phyloP scores from a whole-genome alignment of 257 asterid species.

The Solanum chiquidenum region DNA sequence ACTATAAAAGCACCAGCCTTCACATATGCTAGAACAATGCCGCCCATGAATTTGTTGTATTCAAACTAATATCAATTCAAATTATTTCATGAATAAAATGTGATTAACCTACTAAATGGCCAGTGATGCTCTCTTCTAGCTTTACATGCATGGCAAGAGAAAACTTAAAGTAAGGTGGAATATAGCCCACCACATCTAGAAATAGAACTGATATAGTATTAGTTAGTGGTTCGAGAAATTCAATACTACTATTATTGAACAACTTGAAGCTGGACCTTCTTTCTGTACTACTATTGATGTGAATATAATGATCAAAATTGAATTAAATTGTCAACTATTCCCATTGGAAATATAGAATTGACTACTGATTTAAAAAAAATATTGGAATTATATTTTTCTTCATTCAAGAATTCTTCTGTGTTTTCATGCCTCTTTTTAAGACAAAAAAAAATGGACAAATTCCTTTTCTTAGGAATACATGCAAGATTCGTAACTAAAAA shows the following conservation, averaged over 20 bases:
- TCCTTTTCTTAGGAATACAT: not conserved
- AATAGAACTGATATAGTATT: not conserved
- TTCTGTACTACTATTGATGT: not conserved
- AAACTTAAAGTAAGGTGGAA: not conserved
- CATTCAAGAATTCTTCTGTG: not conserved
- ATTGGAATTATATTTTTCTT: not conserved
- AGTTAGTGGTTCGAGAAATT: not conserved
- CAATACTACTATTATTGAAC: not conserved
- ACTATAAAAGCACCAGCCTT: not conserved
- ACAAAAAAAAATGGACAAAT: not conserved
- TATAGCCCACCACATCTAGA: not conserved
- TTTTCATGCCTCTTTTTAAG: not conserved
- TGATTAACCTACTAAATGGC: not conserved
- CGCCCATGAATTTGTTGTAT: not conserved
- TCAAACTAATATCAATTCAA: not conserved
- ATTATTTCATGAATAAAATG: not conserved
- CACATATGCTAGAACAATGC: not conserved
- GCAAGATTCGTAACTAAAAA: not conserved
- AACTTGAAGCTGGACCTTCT: rapidly evolving
- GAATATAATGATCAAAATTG: not conserved
- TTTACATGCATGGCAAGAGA: not conserved
- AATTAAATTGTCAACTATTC: not conserved
- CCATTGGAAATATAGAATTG: not conserved
- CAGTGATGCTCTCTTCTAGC: not conserved
- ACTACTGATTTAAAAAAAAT: not conserved